phyloP scores from a whole-genome alignment of 1,284 basidiomycete species.

The Golubevia pallescens region DNA sequence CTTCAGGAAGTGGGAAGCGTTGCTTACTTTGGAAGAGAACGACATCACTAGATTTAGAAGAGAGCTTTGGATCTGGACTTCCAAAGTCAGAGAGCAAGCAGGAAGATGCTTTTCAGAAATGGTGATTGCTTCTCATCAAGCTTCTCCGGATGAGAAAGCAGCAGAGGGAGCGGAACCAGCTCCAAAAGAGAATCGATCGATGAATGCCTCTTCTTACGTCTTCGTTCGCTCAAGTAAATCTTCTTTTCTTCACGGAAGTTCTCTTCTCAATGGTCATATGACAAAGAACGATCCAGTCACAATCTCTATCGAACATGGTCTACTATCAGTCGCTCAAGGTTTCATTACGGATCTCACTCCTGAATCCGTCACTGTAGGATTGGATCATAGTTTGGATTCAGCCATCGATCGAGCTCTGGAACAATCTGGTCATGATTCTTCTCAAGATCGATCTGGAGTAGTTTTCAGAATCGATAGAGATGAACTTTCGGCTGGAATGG shows the following conservation, averaged over 20 bases:
- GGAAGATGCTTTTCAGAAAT: slow-evolving; percentile 78
- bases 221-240: not conserved
- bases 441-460: slow-evolving; percentile 48
- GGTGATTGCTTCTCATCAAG: too few relatives aligned
- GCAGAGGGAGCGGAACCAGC: too few relatives aligned
- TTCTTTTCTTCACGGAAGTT: slow-evolving; percentile 6
- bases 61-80: slow-evolving; percentile 91
- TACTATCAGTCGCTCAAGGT: slow-evolving; percentile 82
- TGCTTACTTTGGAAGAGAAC: slow-evolving; percentile 86
- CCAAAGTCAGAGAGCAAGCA: slow-evolving; percentile 76
- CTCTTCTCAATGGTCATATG: slow-evolving; percentile 80
- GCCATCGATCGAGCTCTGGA: slow-evolving; percentile 27
- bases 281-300: slow-evolving; percentile 80
- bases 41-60: slow-evolving; percentile 81
- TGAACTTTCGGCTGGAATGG: slow-evolving; percentile 85
- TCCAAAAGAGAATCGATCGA: not conserved
- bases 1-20: slow-evolving; percentile 87
- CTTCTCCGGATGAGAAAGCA: too few relatives aligned
- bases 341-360: slow-evolving; percentile 79
- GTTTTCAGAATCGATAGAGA: slow-evolving; percentile 92
- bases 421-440: slow-evolving; percentile 10
- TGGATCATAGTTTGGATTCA: slow-evolving; percentile 76
- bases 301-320: slow-evolving; percentile 78
- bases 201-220: not conserved
- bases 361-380: slow-evolving; percentile 74